Base-by-base conservation (phyloP, 352 stramenopile genomes). In the Sclerospora graminicola region DNA sequence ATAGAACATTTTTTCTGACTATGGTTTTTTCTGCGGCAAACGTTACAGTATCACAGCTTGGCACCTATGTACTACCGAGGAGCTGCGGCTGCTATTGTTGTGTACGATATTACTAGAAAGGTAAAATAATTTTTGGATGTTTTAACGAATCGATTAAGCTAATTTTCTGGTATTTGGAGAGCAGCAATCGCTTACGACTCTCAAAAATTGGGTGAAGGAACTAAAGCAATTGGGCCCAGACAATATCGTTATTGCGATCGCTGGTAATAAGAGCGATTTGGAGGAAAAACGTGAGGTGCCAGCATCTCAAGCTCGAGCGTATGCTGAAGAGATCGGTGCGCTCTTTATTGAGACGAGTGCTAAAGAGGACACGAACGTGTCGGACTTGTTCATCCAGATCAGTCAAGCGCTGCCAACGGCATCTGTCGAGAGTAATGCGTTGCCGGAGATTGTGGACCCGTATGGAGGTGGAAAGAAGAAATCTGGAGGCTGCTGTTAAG, bases 61-160 rank as follows among this genome's bases (percentile, higher is more conserved):
- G 94, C 95, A 20, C 95, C 96, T 14, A 98, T 99, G 93, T 99
- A 98, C 72, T 99, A 99, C 69, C 74, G 95, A 43, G 93, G 92
- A 52, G 96, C 96, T n/a, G 87, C 91, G 5, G 94, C 91, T 7
- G 95, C 95, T 6, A 96, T 99, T 56, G 79, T 99, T 38, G 95
- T 98, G 10, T 99, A 98, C 62, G 96, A 99, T 81, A 97, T 98
- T 59, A 98, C 95, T 18, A 81, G 85, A 62, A 89, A 95, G 54
- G 68, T 90, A 43, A 64, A 64, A 9, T 30, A 4, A 19, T 23
- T 21, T 19, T 32, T 27, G 10, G 8, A 8, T 18, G 0, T 33
- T 28, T 8, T 30, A 10, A 14, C 10, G 13, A 31, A 32, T 4
- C 35, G 38, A 15, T 55, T 44, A 7, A 10, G 16, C 11, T 40